Evolutionary conservation across 2,329 filamentous ascomycete genomes (phyloP), one percentile per base, ranked within the genome.

Genomic region (Laburnicola sp.): DNA sequence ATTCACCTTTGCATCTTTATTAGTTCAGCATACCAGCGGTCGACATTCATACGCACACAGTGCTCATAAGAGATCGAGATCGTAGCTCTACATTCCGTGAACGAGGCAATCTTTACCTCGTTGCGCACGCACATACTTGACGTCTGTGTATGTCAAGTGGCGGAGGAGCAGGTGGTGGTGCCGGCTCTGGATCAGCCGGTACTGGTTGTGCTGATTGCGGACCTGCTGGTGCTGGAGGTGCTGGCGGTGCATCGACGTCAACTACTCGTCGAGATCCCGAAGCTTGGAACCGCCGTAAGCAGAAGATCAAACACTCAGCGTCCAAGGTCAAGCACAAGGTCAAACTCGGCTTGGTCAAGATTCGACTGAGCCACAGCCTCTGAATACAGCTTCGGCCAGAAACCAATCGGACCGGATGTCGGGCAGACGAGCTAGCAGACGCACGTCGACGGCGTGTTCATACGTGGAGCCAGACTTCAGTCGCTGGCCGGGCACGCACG

Each of bases 401-500:
- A 2, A 34, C n/a, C 26, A 2, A 34, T 22, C 26, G 5, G 28
- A 37, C 44, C 46, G 35, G 27, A 48, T 45, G 45, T 42, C 35
- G 45, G 37, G 22, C 36, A 22, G 32, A 28, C 6, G n/a, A 38
- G 31, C 27, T 25, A 31, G 35, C 30, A 35, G 26, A 34, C 27
- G 23, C n/a, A 43, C 48, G 27, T 47, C 31, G 21, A 41, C 37
- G 28, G 26, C 36, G 28, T 22, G 28, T 31, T 35, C 42, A 34
- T 32, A 9, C 30, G 21, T 23, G 7, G 45, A 48, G 40, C 50
- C 51, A 34, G 56, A 66, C 36, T 58, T 64, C 38, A 54, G 48
- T 36, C 50, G 45, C 39, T 64, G 56, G 54, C 60, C 60, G 11
- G 64, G 58, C 25, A 55, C 64, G 2, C 60, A 66, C 42, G 38